Conservation (phyloP, 2,329 filamentous ascomycete genomes). For the Botrytis deweyae region DNA sequence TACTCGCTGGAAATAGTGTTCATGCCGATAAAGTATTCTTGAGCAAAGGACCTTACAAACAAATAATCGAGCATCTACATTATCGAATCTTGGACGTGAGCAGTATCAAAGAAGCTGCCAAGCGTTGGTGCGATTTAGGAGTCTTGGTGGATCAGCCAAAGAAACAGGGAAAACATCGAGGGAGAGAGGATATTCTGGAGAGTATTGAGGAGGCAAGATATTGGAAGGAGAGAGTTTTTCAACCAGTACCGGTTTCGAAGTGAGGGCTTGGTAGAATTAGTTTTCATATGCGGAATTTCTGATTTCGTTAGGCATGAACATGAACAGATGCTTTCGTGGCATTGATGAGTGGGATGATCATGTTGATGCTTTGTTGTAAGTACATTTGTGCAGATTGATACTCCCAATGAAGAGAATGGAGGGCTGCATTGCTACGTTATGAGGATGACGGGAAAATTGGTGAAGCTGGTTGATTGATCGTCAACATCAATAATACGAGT, state of each 20-base stretch:
- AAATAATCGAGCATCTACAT: constrained; percentile 74
- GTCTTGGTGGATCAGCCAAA: constrained; percentile 61
- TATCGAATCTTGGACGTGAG: constrained; percentile 93
- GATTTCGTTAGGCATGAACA: not conserved
- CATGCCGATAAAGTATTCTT: constrained; percentile 88
- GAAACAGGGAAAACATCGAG: constrained; percentile 79
- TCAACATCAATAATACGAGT: not conserved
- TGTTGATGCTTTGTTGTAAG: not conserved
- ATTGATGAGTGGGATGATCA: not conserved
- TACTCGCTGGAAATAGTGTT: constrained; percentile 90
- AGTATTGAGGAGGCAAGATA: constrained; percentile 90
- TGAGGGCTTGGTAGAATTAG: not conserved
- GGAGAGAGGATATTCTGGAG: constrained; percentile 86
- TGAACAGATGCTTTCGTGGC: not conserved
- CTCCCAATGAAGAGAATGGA: not conserved
- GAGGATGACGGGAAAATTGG: not conserved
- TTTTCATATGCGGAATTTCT: not conserved
- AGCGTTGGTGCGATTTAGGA: constrained; percentile 71
- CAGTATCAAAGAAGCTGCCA: constrained; percentile 84
- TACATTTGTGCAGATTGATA: not conserved
- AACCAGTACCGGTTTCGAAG: constrained; percentile 4
- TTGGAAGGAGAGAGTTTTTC: constrained; percentile 72
- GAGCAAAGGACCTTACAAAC: constrained; percentile 67
- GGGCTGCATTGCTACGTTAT: not conserved
- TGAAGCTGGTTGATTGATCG: not conserved